Percentiles rank a stretch among this genome's conserved stretches.
Conservation (phyloP, 805 yeast genomes). For the Pichia phayaonensis region DNA sequence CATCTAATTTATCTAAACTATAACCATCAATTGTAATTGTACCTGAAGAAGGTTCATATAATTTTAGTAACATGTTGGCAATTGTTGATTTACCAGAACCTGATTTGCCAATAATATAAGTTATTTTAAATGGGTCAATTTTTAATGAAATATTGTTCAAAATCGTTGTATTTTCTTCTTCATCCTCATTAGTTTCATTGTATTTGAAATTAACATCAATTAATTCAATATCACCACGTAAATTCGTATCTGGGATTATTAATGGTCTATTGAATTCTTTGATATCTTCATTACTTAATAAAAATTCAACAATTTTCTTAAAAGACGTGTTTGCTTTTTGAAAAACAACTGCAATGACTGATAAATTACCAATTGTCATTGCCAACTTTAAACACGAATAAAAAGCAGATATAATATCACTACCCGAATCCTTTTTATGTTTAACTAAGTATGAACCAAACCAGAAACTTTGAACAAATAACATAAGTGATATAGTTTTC, state of each 20-base stretch:
- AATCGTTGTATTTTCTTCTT: slow-evolving; percentile 21
- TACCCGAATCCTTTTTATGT: slow-evolving; percentile 41
- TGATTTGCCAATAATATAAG: slow-evolving; percentile 75
- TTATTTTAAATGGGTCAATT: slow-evolving; percentile 38
- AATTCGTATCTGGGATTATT: slow-evolving; percentile 19
- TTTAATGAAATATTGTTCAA: slow-evolving; percentile 40
- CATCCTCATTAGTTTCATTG: slow-evolving; percentile 14
- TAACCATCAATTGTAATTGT: slow-evolving; percentile 48
- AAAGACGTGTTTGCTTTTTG: slow-evolving; percentile 72
- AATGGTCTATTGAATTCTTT: slow-evolving; percentile 1
- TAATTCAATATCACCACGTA: slow-evolving; percentile 47
- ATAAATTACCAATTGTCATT: slow-evolving; percentile 44
- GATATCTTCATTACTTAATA: slow-evolving; percentile 17
- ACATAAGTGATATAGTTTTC: slow-evolving; percentile 50
- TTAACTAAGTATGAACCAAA: slow-evolving; percentile 69
- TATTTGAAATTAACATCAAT: slow-evolving; percentile 55
- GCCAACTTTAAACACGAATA: slow-evolving; percentile 75
- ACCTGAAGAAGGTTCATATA: slow-evolving; percentile 54
- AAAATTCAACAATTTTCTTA: slow-evolving; percentile 36
- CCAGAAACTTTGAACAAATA: slow-evolving; percentile 92
- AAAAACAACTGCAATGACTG: slow-evolving; percentile 51
- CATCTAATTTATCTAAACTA: slow-evolving; percentile 35
- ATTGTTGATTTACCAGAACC: slow-evolving; percentile 94
- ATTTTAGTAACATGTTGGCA: slow-evolving; percentile 49
- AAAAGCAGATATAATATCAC: slow-evolving; percentile 74